Evolutionary conservation across 768 basidiomycete species (phyloP), one percentile per base, ranked within the genome.

Genomic region (Nidularia sp.): DNA sequence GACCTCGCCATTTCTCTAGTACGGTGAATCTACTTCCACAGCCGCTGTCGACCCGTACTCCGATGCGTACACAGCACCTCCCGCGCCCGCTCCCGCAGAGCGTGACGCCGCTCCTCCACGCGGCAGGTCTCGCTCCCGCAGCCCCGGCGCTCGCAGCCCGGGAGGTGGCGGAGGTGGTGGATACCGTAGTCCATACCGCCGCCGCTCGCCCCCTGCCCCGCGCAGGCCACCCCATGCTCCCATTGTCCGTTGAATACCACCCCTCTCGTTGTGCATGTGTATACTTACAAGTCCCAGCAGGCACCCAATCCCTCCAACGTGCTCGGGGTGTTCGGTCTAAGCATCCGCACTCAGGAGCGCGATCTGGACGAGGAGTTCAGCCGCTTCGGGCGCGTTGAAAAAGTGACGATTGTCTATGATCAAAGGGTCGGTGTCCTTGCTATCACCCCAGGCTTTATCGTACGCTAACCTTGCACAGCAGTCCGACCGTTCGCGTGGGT

Each of bases 311-410:
- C 93, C 18, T 87, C 89, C 60, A 86, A 79, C 55, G 93, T 96
- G 33, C 78, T 99, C 55, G 96, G 96, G 53, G 93, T 98, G n/a
- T 99, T 98, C 59, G 96, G 96, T n/a, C 73, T 98, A 41, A 95
- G 93, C 60, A 96, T 99, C 52, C 84, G 95, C 50, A 98, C 96
- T 3, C 81, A 86, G 50, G 96, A 99, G 65, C 83, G 90, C 41
- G 96, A 98, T 65, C 75, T 99, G 46, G 93, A 98, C 58, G 91
- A 96, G 57, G 94, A 97, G 68, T 98, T 99, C 60, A 83, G 75
- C 60, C 81, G 91, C 46, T 90, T 85, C 58, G 96, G 96, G 22
- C 79, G 83, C 34, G 94, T 97, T 47, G 90, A 94, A 66, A 98
- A 97, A 68, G 94, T 96, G 44, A 90, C 88, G 49, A 94, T 98